Evolutionary conservation across 1,139 yeast species (phyloP).

Genomic region (Magnusiomyces paraingens): DNA sequence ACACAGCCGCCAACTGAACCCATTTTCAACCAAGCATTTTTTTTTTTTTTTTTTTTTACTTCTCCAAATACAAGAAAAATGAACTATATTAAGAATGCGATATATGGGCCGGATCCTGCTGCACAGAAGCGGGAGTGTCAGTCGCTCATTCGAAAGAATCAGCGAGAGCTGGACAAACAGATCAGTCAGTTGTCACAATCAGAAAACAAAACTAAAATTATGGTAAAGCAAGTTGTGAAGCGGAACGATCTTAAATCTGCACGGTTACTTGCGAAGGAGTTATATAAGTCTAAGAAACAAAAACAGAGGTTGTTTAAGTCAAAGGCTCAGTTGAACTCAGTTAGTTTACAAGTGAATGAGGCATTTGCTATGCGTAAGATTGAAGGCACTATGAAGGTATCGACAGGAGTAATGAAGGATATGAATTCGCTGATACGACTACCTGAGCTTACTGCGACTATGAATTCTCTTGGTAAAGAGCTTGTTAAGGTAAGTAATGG

Average conservation of each 20-base stretch:
- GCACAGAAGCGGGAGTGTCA: conserved; percentile 90
- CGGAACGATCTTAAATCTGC: conserved; percentile 73
- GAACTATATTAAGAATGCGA: conserved; percentile 59
- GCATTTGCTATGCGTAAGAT: conserved; percentile 82
- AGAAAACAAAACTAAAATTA: conserved; percentile 58
- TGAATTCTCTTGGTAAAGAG: conserved; percentile 83
- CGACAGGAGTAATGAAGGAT: conserved; percentile 81
- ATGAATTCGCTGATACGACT: conserved; percentile 71
- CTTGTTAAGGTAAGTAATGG: conserved; percentile 48
- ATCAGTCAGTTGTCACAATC: conserved; percentile 49
- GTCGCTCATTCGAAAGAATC: conserved; percentile 72
- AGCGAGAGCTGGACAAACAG: conserved; percentile 77
- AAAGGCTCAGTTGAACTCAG: conserved; percentile 79
- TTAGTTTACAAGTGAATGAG: conserved; percentile 84
- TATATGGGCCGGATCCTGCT: conserved; percentile 94
- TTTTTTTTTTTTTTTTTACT: not conserved
- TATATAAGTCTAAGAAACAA: conserved; percentile 68
- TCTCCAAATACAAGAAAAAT: conserved; percentile 16
- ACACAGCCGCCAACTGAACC: too few relatives aligned
- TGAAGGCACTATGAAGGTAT: conserved; percentile 73
- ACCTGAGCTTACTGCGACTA: conserved; percentile 77
- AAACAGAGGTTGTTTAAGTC: conserved; percentile 68
- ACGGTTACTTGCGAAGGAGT: conserved; percentile 72
- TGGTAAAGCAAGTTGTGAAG: conserved; percentile 72
- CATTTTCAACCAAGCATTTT: too few relatives aligned